Conservation (phyloP, 768 basidiomycete genomes). For the Dacryopinax spathularia region DNA sequence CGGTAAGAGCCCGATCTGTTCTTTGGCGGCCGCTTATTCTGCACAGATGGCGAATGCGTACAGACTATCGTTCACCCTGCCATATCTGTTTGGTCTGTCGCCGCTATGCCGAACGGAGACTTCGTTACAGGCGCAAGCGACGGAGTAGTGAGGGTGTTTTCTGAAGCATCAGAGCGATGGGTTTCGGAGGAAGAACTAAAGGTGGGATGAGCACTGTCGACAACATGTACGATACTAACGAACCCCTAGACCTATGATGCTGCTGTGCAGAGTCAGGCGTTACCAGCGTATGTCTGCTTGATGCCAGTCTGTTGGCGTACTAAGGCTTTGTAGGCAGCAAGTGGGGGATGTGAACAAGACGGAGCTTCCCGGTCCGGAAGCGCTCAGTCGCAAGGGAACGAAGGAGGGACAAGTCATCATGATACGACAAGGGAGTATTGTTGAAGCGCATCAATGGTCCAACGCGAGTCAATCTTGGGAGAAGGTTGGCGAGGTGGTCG, state of each 20-base stretch:
- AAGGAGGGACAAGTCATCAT: constrained; percentile 90
- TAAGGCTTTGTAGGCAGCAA: constrained; percentile 39
- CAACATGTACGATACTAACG: constrained; percentile 6
- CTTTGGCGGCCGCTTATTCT: neutral
- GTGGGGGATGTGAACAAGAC: constrained; percentile 86
- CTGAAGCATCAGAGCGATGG: constrained; percentile 54
- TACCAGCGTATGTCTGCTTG: constrained; percentile 39
- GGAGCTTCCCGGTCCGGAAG: constrained; percentile 79
- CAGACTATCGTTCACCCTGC: constrained; percentile 89
- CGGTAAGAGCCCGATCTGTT: constrained; percentile 33
- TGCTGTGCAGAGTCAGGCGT: constrained; percentile 56
- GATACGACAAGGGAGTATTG: constrained; percentile 54
- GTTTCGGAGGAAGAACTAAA: constrained; percentile 50
- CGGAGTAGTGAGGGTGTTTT: constrained; percentile 75
- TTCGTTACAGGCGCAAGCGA: constrained; percentile 89
- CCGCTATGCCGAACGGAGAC: constrained; percentile 76
- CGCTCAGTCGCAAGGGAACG: constrained; percentile 61
- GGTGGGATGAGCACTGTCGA: constrained; percentile 16
- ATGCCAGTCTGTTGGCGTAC: neutral
- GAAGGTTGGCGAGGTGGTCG: constrained; percentile 91
- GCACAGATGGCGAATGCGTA: constrained; percentile 64
- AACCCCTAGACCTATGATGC: constrained; percentile 39
- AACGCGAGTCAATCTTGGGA: constrained; percentile 54
- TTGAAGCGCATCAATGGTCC: constrained; percentile 97
- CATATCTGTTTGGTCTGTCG: constrained; percentile 93